Evolutionary conservation across 2,329 filamentous ascomycete species (phyloP), one percentile per base, ranked within the genome.

Genomic region (Gremmenia infestans): DNA sequence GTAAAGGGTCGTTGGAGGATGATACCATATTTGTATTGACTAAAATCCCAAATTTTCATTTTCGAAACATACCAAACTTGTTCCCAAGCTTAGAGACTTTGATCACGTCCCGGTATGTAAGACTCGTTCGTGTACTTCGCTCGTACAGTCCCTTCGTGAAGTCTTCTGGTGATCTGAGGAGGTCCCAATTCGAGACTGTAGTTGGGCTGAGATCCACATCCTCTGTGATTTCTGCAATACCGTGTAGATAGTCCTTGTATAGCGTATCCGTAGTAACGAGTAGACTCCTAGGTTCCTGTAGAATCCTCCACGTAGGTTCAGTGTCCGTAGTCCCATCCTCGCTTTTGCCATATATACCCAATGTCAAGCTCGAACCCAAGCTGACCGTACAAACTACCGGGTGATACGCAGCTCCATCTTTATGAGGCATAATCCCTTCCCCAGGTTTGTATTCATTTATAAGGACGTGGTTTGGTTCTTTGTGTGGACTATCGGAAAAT

Each of bases 351-450:
- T 88, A 85, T 14, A 97, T 76, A 64, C 96, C 86, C 51, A 97
- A 77, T 56, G 93, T 90, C 8, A 96, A 76, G 48, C 83, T 83
- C 9, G 83, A 83, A 0, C 90, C 90, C 7, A 99, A 75, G 73
- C 90, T 96, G 60, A 97, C 86, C 1, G 94, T 97, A 61, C 91
- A 94, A 12, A 97, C 93, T 14, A 95, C 84, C 1, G 88, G 88
- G 68, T 88, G 81, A 70, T 99, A 99, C 9, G 93, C 90, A 8
- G 81, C 75, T 1, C 93, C 94, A 71, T 99, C 93, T 77, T 97
- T 94, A 71, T 97, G 93, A 48, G 92, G 86, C 89, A 97, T 96
- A 63, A 97, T 97, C n/a, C 93, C 93, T 60, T 96, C 83, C 2
- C 89, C 90, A 0, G 89, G 84, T 1, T 80, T 79, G 71, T 97